Evolutionary conservation across 768 basidiomycete species (phyloP), one percentile per base, ranked within the genome.

Genomic region (Coprinopsis strossmayeri): DNA sequence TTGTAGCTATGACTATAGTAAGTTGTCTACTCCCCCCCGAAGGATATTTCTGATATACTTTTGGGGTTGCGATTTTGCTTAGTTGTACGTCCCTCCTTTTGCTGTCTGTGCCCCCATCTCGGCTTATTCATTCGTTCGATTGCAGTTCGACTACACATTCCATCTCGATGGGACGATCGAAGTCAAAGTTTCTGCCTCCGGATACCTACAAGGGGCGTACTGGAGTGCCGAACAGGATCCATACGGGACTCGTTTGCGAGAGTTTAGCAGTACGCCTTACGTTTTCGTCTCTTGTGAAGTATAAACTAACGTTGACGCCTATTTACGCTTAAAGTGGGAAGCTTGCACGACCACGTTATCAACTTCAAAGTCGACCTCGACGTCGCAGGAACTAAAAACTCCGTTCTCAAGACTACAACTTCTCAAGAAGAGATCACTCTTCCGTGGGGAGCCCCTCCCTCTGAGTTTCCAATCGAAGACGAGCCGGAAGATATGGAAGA

Each of bases 331-430:
- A 34, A 21, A 79, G 78, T 82, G 78, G 82, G 82, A 10, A 80
- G 73, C 32, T 60, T 84, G 10, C 82, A 84, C 51, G 82, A 85
- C 58, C 82, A 83, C 55, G 74, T 84, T 27, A 78, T 85, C 59
- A 82, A 81, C 59, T 80, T 69, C 63, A 79, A 78, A 64, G 74
- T 84, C 53, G 83, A 85, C 51, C 73, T 85, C 30, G 82, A 85
- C 51, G 69, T 85, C 35, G 80, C 66, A 1, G 82, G 83, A 1
- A 64, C 64, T n/a, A 57, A 66, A 10, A 85, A 84, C 64, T 78
- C 81, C 21, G 61, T 83, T 20, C 65, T 81, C 39, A 67, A 68
- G 48, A 74, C 77, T 21, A 70, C 66, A 13, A 75, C 78, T 1
- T 64, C 65, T 18, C 71, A 74, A 56, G 78, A 82, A 53, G 61